These are phyloP conservation scores for Camillea tinctor DNA, from an alignment of 2,329 filamentous ascomycete species.

Conservation along the genomic window DNA sequence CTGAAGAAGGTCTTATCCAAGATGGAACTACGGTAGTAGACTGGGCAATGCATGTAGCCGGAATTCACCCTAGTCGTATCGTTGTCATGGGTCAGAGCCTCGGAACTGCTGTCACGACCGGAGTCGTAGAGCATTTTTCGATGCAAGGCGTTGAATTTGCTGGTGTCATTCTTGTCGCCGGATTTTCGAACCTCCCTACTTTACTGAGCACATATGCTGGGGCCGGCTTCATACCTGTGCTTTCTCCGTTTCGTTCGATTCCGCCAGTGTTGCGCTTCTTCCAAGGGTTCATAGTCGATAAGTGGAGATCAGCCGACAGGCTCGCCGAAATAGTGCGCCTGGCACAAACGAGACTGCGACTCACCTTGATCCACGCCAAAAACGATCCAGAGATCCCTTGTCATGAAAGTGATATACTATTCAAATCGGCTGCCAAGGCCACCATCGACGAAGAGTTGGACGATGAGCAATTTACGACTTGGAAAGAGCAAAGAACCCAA, in stretches of 20 bases:
- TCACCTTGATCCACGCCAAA: conserved; percentile 75
- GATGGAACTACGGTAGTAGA: conserved; percentile 74
- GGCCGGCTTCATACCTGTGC: conserved; percentile 72
- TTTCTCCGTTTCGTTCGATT: conserved; percentile 71
- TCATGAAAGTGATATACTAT: conserved; percentile 64
- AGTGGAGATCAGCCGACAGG: conserved; percentile 72
- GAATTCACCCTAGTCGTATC: conserved; percentile 69
- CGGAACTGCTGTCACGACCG: conserved; percentile 80
- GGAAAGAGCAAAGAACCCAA: conserved; percentile 47
- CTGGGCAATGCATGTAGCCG: conserved; percentile 64
- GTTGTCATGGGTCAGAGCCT: conserved; percentile 84
- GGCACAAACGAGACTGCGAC: conserved; percentile 54
- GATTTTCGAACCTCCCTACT: conserved; percentile 71
- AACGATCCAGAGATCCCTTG: conserved; percentile 84
- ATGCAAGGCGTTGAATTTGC: conserved; percentile 66
- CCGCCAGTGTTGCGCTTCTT: conserved; percentile 63
- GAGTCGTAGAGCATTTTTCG: conserved; percentile 69
- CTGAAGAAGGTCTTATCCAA: conserved; percentile 75
- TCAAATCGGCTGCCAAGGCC: conserved; percentile 57
- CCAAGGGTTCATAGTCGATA: conserved; percentile 67
- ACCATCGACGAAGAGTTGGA: conserved; percentile 38
- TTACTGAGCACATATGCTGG: conserved; percentile 78
- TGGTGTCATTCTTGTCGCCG: conserved; percentile 74
- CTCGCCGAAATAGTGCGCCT: conserved; percentile 55
- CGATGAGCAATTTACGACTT: conserved; percentile 38